A percentile compares a stretch with the other conserved stretches of the same genome.
Conservation (phyloP, 2,329 filamentous ascomycete species). For the Pseudogymnoascus sp. region DNA sequence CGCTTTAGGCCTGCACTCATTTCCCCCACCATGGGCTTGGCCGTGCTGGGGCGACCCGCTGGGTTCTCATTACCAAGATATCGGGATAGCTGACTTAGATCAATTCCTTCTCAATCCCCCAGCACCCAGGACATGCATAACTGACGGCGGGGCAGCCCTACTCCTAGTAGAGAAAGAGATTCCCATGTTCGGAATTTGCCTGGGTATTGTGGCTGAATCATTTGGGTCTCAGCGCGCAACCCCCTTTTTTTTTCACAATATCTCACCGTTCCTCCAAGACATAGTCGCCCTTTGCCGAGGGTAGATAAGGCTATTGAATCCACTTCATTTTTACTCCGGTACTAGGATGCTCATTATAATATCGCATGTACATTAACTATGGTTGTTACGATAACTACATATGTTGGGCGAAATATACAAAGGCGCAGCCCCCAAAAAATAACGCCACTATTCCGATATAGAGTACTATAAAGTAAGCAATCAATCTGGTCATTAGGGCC, state of each 20-base stretch:
- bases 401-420: neutral
- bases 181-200: neutral
- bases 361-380: constrained; percentile 4
- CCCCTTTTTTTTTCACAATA: neutral
- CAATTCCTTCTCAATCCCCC: neutral
- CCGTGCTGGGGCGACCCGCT: neutral
- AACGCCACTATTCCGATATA: neutral
- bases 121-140: neutral
- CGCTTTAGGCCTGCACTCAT: neutral
- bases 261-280: neutral
- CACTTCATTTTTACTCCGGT: neutral
- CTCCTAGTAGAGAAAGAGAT: neutral
- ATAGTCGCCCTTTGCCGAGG: neutral
- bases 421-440: neutral
- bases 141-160: constrained; percentile 4
- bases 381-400: neutral
- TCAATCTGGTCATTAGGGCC: constrained; percentile 7
- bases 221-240: neutral
- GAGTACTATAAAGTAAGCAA: constrained; percentile 6
- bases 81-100: constrained; percentile 8
- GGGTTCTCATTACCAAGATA: constrained; percentile 6
- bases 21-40: constrained; percentile 7
- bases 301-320: neutral
- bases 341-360: neutral
- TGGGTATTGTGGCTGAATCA: neutral